Evolutionary conservation across 2,329 filamentous ascomycete species (phyloP).

Genomic region (Paecilomyces niveus): DNA sequence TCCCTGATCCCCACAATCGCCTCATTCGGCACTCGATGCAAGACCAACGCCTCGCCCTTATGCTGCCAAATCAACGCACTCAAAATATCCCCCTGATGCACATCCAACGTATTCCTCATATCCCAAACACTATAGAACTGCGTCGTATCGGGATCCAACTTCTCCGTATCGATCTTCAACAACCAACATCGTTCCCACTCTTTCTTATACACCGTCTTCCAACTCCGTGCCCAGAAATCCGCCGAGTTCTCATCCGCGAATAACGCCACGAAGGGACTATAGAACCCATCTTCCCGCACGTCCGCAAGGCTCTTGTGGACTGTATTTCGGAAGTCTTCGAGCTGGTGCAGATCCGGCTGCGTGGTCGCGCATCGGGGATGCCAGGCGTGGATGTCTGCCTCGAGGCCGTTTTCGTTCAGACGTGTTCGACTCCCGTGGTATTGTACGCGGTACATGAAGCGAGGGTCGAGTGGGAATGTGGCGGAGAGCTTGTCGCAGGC

Average conservation of each 20-base stretch:
- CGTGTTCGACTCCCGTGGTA: background rate
- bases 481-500: background rate
- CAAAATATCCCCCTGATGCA: background rate
- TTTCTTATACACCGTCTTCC: background rate
- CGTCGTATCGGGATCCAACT: background rate
- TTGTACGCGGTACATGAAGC: background rate
- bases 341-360: background rate
- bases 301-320: background rate
- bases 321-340: background rate
- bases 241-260: background rate
- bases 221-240: background rate
- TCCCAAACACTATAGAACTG: background rate
- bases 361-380: background rate
- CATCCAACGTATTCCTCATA: background rate
- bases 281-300: background rate
- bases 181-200: background rate
- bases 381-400: background rate
- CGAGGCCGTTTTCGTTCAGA: background rate
- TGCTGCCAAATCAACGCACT: background rate
- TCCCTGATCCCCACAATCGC: background rate
- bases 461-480: background rate
- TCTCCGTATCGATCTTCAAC: background rate
- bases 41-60: background rate
- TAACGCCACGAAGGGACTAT: background rate
- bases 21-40: background rate